Percentiles rank a stretch among this genome's conserved stretches.
These are phyloP conservation scores for Ascoidea asiatica DNA, from an alignment of 805 yeast genomes.

Conservation along the genomic window DNA sequence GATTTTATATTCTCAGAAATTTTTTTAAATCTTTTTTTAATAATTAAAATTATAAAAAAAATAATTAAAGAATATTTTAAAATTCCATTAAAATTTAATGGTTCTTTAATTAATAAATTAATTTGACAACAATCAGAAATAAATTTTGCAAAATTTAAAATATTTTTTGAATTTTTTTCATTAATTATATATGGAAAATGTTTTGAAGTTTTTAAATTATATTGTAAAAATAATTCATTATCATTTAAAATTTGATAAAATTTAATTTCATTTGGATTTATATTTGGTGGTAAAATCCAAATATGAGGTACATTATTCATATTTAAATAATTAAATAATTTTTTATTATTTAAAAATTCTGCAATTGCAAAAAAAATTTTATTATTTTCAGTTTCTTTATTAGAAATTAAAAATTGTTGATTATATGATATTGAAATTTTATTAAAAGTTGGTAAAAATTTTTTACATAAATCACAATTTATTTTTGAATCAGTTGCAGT, in stretches of 20 bases:
- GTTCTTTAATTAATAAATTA: constrained; percentile 27
- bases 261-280: constrained; percentile 4
- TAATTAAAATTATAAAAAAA: constrained; percentile 3
- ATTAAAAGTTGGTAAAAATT: background rate
- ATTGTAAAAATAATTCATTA: constrained; percentile 12
- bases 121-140: constrained; percentile 31
- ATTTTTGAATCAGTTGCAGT: background rate
- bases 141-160: constrained; percentile 39
- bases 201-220: constrained; percentile 4
- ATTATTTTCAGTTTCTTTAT: too few species aligned
- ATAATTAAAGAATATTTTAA: constrained; percentile 1
- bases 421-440: background rate
- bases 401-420: background rate
- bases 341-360: constrained; percentile 33
- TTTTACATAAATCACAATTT: background rate
- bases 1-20: too few species aligned
- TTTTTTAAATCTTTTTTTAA: constrained; percentile 3
- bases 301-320: constrained; percentile 47
- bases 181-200: constrained; percentile 23
- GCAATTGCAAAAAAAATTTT: constrained; percentile 32
- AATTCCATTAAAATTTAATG: constrained; percentile 4
- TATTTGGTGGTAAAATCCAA: constrained; percentile 49
- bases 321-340: constrained; percentile 25
- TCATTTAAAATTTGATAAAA: constrained; percentile 7
- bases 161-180: constrained; percentile 15